Evolutionary conservation across 2,329 filamentous ascomycete species (phyloP).

Genomic region (Gaeumannomyces sp.): DNA sequence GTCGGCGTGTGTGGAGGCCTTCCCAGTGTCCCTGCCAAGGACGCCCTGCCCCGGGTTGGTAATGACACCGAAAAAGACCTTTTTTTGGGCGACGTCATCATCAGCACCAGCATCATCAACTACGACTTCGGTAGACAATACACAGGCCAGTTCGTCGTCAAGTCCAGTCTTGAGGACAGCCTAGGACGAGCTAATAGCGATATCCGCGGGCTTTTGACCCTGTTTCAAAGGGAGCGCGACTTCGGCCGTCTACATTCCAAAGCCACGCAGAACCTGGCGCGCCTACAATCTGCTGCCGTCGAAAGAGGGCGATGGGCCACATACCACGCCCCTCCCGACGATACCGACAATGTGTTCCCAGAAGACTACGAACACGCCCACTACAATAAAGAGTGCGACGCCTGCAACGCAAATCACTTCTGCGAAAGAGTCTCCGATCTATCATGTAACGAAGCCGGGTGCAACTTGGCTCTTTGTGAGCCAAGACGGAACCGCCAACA

Average conservation of each 20-base stretch:
- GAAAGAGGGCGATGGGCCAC: neutral
- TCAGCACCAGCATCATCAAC: conserved; percentile 24
- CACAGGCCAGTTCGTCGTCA: conserved; percentile 19
- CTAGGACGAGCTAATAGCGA: neutral
- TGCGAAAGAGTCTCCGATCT: no score
- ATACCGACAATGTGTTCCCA: neutral
- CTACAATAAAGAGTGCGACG: neutral
- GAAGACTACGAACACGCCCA: conserved; percentile 5
- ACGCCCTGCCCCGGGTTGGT: no score
- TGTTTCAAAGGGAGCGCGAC: neutral
- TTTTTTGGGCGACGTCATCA: conserved; percentile 28
- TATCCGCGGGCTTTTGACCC: neutral
- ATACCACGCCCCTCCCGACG: neutral
- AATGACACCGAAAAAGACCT: conserved; percentile 11
- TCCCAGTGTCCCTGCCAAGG: neutral
- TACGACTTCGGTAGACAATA: conserved; percentile 24
- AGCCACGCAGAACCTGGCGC: neutral
- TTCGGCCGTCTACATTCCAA: neutral
- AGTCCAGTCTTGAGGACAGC: conserved; percentile 15
- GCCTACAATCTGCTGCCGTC: neutral
- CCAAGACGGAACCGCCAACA: no score
- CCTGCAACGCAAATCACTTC: neutral
- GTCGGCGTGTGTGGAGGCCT: conserved; percentile 18
- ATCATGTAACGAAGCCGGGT: no score
- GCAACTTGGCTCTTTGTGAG: no score